Conservation (phyloP, 1,139 yeast species). For the Hemisphaericaspora xylanilytica region DNA sequence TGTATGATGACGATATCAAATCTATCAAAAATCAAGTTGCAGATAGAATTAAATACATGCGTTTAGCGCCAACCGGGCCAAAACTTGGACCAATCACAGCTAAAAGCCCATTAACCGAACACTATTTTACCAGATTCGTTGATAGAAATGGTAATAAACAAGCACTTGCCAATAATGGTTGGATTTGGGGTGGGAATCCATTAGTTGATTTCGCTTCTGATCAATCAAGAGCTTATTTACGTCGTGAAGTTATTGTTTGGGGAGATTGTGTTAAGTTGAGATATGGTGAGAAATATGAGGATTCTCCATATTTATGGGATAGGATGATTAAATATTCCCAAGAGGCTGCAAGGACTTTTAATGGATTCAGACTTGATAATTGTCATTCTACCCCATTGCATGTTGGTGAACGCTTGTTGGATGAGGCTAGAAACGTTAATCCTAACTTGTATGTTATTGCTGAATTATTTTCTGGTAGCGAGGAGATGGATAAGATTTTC, state of each 20-base stretch:
- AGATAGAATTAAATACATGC: slow-evolving; percentile 71
- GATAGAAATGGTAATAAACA: slow-evolving; percentile 54
- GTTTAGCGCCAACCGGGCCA: slow-evolving; percentile 82
- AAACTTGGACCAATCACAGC: slow-evolving; percentile 60
- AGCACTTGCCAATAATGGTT: slow-evolving; percentile 92
- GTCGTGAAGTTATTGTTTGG: slow-evolving; percentile 96
- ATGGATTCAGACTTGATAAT: slow-evolving; percentile 91
- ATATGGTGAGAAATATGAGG: slow-evolving; percentile 73
- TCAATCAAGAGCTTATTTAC: slow-evolving; percentile 72
- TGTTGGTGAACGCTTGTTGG: slow-evolving; percentile 86
- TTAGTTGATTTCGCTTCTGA: slow-evolving; percentile 87
- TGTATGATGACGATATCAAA: slow-evolving; percentile 69
- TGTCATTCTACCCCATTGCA: slow-evolving; percentile 95
- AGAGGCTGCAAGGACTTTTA: slow-evolving; percentile 70
- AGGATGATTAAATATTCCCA: slow-evolving; percentile 80
- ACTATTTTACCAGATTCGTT: slow-evolving; percentile 77
- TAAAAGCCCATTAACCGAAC: slow-evolving; percentile 68
- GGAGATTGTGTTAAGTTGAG: slow-evolving; percentile 94
- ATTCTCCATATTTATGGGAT: slow-evolving; percentile 87
- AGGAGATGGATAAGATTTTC: slow-evolving; percentile 82
- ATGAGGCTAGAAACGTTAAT: slow-evolving; percentile 80
- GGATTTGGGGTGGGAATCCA: slow-evolving; percentile 99
- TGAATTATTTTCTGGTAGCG: slow-evolving; percentile 90
- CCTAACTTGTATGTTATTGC: slow-evolving; percentile 92
- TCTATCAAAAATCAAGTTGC: slow-evolving; percentile 65